Evolutionary conservation across 305 asterid genomes (phyloP).

Genomic region (Fraxinus nigra): DNA sequence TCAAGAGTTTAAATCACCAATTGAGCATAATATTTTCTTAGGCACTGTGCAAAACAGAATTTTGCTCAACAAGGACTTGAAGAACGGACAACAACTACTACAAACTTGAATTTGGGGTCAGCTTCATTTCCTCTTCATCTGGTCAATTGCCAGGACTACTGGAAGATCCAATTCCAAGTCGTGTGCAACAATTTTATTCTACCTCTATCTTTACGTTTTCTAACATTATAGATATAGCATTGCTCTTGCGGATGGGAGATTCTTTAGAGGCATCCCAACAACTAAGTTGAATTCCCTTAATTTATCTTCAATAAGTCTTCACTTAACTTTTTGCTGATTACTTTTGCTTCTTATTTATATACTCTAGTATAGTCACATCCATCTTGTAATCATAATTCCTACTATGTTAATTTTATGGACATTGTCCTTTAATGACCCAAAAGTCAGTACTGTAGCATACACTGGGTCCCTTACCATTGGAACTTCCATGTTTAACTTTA

Average conservation of each 20-base stretch:
- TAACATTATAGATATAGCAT: neutral
- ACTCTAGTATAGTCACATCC: neutral
- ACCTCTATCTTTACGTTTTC: neutral
- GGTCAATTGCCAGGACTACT: neutral
- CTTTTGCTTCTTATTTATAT: neutral
- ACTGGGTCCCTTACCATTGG: neutral
- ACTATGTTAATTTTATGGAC: neutral
- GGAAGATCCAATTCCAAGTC: neutral
- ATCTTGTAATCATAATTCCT: neutral
- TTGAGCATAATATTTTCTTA: constrained; percentile 4
- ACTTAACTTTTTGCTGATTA: neutral
- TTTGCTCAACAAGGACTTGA: neutral
- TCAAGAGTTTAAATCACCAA: neutral
- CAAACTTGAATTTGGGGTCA: neutral
- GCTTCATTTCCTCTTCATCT: neutral
- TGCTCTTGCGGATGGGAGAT: neutral
- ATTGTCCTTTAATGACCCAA: neutral
- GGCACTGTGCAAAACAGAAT: neutral
- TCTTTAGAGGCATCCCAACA: neutral
- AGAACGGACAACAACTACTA: neutral
- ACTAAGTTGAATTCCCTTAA: neutral
- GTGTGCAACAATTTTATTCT: neutral
- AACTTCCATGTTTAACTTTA: neutral
- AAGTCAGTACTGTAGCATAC: neutral
- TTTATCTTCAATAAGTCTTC: neutral